Base-by-base conservation (phyloP, 495 filamentous ascomycete species). In the Penicilliopsis zonata region DNA sequence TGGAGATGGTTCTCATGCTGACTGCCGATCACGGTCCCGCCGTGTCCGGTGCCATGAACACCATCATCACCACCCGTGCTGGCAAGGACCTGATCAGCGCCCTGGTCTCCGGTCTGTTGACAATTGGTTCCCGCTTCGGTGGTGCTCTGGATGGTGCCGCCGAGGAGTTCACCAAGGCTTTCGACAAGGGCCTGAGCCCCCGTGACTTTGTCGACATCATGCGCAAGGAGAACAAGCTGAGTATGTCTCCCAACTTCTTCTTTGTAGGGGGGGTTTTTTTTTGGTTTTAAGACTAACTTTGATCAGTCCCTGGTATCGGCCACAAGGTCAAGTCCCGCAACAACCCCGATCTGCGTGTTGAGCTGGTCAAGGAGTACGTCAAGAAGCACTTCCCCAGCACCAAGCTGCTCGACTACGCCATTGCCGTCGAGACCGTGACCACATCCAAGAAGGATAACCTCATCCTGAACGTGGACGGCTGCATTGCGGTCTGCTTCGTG, bases 401-500 rank as follows among this genome's bases (percentile, higher is more conserved):
- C 75, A 94, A 94, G 70, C 77, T 95, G 55, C 81, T 98, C 47
- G 90, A 98, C 67, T 98, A 93, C 59, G 90, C 90, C 46, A 79
- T 98, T 53, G 90, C 90, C 7, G 90, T 98, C 33, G 90, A 98
- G 74, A 81, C 82, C 2, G 90, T 98, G 42, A 98, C 90, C 18
- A 98, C 90, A 6, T 94, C 86, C 42, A 98, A 98, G 81, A 98
- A 98, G 75, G 90, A 98, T 68, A 98, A 96, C 74, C 77, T 98
- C 36, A 98, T 98, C 48, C 80, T 98, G 41, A 98, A 98, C 71
- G 90, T 98, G 33, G 90, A 98, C 57, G 90, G 90, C 42, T 93
- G 85, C 58, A 76, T 98, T 44, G 90, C 90, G 43, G 90, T 98
- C 52, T 96, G 88, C 77, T 98, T 98, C 61, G 86, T 98, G 35